These are phyloP conservation scores for Tetrahymena elliotti DNA, from an alignment of 73 alveolate species.

Conservation along the genomic window DNA sequence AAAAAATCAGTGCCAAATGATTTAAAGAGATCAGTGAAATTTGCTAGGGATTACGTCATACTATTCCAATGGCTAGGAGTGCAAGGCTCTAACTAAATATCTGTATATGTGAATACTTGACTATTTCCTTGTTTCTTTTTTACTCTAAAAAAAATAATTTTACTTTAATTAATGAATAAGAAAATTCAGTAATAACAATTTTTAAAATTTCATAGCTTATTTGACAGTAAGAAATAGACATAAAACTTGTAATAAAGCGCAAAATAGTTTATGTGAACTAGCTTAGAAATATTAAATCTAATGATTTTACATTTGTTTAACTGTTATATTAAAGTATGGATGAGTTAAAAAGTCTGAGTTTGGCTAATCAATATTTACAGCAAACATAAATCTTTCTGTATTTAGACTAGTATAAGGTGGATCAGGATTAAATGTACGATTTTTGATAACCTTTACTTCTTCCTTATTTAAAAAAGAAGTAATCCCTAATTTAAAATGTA, in stretches of 20 bases:
- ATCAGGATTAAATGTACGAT: background rate
- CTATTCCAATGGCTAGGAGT: background rate
- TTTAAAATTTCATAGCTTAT: too few species aligned
- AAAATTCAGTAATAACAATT: background rate
- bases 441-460: background rate
- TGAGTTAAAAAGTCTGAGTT: background rate
- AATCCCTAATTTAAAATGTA: background rate
- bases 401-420: background rate
- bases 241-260: too few species aligned
- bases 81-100: background rate
- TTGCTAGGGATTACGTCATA: background rate
- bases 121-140: background rate
- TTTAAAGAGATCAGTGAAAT: background rate
- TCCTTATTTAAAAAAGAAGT: background rate
- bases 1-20: background rate
- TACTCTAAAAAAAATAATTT: background rate
- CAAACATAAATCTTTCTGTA: background rate
- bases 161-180: background rate
- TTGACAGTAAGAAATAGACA: too few species aligned
- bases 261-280: too few species aligned
- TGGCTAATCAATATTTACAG: background rate
- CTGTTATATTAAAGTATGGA: background rate
- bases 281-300: too few species aligned
- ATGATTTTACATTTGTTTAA: background rate
- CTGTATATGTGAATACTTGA: background rate